Base-by-base conservation (phyloP, 2,329 filamentous ascomycete genomes). In the Scedosporium apiospermum region DNA sequence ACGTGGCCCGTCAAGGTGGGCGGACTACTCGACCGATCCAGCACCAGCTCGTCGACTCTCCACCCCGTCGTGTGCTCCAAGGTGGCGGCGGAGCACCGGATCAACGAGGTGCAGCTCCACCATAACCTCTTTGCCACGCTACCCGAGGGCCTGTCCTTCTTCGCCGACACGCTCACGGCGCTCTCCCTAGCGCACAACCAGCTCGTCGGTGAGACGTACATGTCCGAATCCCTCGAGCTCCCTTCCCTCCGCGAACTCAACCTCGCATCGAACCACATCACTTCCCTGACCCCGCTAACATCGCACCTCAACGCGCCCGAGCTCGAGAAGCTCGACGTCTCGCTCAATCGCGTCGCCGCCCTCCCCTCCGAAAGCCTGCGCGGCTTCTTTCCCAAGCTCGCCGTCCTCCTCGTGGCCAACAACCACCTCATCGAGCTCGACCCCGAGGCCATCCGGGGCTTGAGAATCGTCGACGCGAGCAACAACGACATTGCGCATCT, bases 401-500 rank as follows among this genome's bases (percentile, higher is more conserved):
- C 80, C 1, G 84, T 89, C 0, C 78, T 98, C 9, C 77, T 93
- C 18, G 88, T 86, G 1, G 84, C 87, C 3, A 91, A 96, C 73
- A 98, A 98, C 71, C 86, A 87, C 66, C 82, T 97, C 59, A 79
- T 82, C 5, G 87, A 88, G 14, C 80, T 96, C 16, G 83, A 88
- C 1, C 87, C 90, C 0, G 88, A 91, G 9, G 80, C 86, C 9
- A 85, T 97, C 44, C 80, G 82, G 60, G 93, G 93, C 0, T 72
- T 97, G 63, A 85, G 85, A 66, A 82, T 89, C 4, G 84, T 96
- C 2, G 91, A 96, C 71, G 85, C 91, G 7, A 86, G 85, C 66
- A 93, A 91, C 73, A 98, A 98, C 70, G 88, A 93, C 60, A 91
- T 98, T 65, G 83, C 84, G n/a, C 84, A 85, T 57, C 77, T 98